These are phyloP conservation scores for Vicia faba DNA, from an alignment of 306 rosid species.

Conservation along the genomic window DNA sequence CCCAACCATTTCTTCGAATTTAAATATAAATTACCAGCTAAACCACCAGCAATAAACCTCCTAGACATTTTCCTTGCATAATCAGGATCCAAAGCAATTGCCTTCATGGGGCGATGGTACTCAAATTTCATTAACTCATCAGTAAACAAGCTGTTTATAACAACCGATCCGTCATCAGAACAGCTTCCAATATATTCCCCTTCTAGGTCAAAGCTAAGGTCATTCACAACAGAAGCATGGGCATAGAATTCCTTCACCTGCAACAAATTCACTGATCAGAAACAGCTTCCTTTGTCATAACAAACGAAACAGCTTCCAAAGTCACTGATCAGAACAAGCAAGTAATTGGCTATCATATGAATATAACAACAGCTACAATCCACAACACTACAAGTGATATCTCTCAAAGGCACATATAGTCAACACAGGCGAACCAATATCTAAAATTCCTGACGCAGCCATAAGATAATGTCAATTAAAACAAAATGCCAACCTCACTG, in stretches of 20 bases:
- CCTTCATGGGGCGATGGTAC: conserved; percentile 96
- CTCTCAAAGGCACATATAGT: too few relatives aligned
- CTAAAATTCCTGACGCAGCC: conserved; percentile 16
- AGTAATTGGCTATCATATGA: conserved; percentile 28
- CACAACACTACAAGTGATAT: background rate
- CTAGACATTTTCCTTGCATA: conserved; percentile 74
- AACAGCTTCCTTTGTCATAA: background rate
- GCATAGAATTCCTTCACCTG: conserved; percentile 88
- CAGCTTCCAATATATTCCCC: conserved; percentile 97
- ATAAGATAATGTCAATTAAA: conserved; percentile 13
- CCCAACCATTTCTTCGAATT: conserved; percentile 95
- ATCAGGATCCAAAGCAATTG: conserved; percentile 85
- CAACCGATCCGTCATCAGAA: conserved; percentile 90
- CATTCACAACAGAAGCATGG: conserved; percentile 86
- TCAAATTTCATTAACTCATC: conserved; percentile 87
- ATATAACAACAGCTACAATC: conserved; percentile 18
- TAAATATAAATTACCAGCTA: conserved; percentile 87
- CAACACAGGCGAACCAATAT: conserved; percentile 12
- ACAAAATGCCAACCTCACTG: conserved; percentile 17
- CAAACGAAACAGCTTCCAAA: conserved; percentile 16
- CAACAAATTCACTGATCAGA: conserved; percentile 38
- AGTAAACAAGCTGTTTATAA: conserved; percentile 79
- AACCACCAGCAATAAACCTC: conserved; percentile 96
- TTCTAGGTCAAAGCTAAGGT: conserved; percentile 84
- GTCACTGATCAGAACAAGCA: conserved; percentile 35